Base-by-base conservation (phyloP, 73 alveolate species). In the Paramecium octaurelia region DNA sequence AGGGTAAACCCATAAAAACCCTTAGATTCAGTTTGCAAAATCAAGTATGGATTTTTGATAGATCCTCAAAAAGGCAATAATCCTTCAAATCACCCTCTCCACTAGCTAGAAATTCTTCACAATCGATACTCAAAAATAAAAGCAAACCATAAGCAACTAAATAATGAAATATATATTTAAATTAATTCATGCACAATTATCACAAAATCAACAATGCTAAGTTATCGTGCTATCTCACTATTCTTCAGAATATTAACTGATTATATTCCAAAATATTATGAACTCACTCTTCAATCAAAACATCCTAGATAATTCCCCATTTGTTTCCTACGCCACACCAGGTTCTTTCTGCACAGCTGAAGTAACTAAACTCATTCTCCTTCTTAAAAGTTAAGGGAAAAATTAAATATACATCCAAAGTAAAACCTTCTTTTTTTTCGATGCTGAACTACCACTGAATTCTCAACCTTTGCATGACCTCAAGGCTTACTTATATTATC, bases 1-100 rank as follows among this genome's bases (percentile, higher is more conserved):
- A 73, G 46, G 87, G 59, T 20, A 73, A 73, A 40, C 87, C 87
- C 18, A 73, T 73, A 11, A 73, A 73, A 40, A 73, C 57, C 36
- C 87, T 73, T 36, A 34, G 87, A 36, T 73, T 73, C 38, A 36
- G 87, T 40, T 18, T 34, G 16, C 35, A 73, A 73, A 73, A 73
- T 73, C 87, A 73, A 36, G 59, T 36, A 12, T 73, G 87, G 57
- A 38, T 73, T 1, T 73, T 73, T 64, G 84, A 64, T 3, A 64
- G 84, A 64, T 31, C 23, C 84, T 64, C 44, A 64, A 64, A 64
- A 34, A 14, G 48, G n/a, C 54, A 64, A 8, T n/a, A 64, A 64
- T 64, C 84, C 2, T 64, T 27, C 50, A 64, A 64, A 64, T 64
- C 84, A 27, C 84, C 84, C 5, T 73, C 87, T 35, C 87, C 87